Evolutionary conservation across 768 basidiomycete species (phyloP).

Genomic region (Leucocoprinus sp.): DNA sequence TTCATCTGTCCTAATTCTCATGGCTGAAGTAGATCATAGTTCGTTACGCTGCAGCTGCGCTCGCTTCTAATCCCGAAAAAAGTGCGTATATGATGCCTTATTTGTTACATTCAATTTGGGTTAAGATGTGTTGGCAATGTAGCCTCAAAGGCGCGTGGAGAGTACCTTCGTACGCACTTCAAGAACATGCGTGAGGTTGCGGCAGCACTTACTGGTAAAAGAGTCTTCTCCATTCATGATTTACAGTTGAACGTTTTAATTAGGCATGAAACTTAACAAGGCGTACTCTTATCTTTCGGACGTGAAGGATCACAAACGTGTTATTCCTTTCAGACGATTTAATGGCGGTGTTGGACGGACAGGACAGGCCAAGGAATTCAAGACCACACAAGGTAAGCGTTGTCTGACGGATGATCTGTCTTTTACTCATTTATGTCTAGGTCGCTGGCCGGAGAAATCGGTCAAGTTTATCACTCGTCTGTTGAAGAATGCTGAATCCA

Average conservation of each 20-base stretch:
- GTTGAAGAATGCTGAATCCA: slow-evolving; percentile 98
- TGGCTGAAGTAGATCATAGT: slow-evolving; percentile 55
- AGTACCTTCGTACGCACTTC: slow-evolving; percentile 99
- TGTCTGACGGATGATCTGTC: neutral
- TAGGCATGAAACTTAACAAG: slow-evolving; percentile 89
- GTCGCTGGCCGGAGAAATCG: slow-evolving; percentile 99
- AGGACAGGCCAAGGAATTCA: slow-evolving; percentile 94
- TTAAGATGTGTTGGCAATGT: neutral
- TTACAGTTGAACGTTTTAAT: slow-evolving; percentile 2
- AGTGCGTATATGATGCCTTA: no score
- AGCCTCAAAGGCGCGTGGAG: slow-evolving; percentile 91
- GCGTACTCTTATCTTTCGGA: slow-evolving; percentile 91
- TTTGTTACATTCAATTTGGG: no score
- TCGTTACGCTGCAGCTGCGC: slow-evolving; percentile 87
- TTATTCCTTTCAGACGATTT: slow-evolving; percentile 95
- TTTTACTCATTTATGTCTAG: slow-evolving; percentile 31
- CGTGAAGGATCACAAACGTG: slow-evolving; percentile 94
- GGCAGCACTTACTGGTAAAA: slow-evolving; percentile 78
- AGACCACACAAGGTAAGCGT: slow-evolving; percentile 82
- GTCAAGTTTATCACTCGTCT: slow-evolving; percentile 91
- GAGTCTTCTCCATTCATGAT: no score
- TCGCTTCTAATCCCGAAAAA: slow-evolving; percentile 92
- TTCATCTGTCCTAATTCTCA: no score
- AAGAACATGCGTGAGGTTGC: slow-evolving; percentile 99
- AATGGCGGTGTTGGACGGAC: slow-evolving; percentile 92